Evolutionary conservation across 176 grass and related monocot genomes (phyloP).

Genomic region (Carex parvula): DNA sequence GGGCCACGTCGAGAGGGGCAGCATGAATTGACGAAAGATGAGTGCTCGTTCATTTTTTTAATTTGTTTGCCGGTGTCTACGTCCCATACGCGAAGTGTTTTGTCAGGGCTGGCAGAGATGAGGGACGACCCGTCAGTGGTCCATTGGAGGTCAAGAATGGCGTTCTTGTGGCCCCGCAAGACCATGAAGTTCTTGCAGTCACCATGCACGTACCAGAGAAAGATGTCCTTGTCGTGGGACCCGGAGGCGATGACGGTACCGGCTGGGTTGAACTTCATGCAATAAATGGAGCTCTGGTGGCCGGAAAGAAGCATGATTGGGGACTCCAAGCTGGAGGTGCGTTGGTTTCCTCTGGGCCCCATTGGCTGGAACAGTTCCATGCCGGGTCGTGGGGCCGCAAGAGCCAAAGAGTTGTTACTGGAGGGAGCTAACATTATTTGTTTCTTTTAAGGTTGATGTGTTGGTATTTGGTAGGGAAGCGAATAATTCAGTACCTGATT

Average conservation of each 20-base stretch:
- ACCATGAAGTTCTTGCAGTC: slow-evolving; percentile 99
- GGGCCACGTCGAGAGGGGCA: slow-evolving; percentile 78
- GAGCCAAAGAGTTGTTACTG: slow-evolving; percentile 64
- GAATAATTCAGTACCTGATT: neutral
- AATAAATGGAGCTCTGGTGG: slow-evolving; percentile 84
- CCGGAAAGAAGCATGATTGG: slow-evolving; percentile 91
- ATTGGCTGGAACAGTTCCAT: slow-evolving; percentile 50
- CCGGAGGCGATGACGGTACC: slow-evolving; percentile 92
- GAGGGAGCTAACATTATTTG: slow-evolving; percentile 55
- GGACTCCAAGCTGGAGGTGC: slow-evolving; percentile 83
- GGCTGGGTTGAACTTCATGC: slow-evolving; percentile 93
- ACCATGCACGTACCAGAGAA: slow-evolving; percentile 90
- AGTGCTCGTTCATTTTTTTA: slow-evolving; percentile 98
- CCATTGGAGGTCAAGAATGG: slow-evolving; percentile 85
- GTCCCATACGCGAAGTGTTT: slow-evolving; percentile 90
- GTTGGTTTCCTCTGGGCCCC: slow-evolving; percentile 60
- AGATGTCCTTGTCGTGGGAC: slow-evolving; percentile 95
- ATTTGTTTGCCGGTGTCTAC: slow-evolving; percentile 92
- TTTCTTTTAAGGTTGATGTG: neutral
- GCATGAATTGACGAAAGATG: slow-evolving; percentile 93
- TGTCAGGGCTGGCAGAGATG: slow-evolving; percentile 93
- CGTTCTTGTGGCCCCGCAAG: slow-evolving; percentile 94
- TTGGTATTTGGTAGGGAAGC: neutral
- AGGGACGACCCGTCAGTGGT: slow-evolving; percentile 79
- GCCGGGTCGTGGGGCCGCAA: slow-evolving; percentile 59